Evolutionary conservation across 768 basidiomycete genomes (phyloP).

Genomic region (Boletus reticulatus): DNA sequence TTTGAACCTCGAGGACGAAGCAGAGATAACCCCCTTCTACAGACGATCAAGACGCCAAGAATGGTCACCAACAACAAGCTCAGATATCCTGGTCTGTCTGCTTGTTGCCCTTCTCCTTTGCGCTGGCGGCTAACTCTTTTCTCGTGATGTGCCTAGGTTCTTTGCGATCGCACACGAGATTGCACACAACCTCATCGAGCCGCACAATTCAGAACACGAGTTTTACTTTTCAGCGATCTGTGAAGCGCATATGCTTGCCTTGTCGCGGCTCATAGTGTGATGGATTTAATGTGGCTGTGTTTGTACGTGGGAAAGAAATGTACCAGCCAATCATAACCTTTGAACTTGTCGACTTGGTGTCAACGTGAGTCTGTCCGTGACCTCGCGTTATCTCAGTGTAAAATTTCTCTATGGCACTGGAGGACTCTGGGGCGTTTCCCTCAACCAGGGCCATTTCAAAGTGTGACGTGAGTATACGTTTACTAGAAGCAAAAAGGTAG

Average conservation of each 20-base stretch:
- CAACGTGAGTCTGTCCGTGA: too few relatives aligned
- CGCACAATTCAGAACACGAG: constrained; percentile 90
- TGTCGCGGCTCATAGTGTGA: too few relatives aligned
- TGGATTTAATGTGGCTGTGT: too few relatives aligned
- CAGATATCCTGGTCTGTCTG: constrained; percentile 72
- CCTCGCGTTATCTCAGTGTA: too few relatives aligned
- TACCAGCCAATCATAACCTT: too few relatives aligned
- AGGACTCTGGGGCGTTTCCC: too few relatives aligned
- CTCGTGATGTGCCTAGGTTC: constrained; percentile 46
- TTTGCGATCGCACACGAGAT: constrained; percentile 92
- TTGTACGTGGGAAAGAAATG: too few relatives aligned
- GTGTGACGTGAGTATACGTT: too few relatives aligned
- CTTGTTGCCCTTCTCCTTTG: not conserved
- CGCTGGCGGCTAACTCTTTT: not conserved
- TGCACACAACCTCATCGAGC: constrained; percentile 84
- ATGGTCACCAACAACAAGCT: constrained; percentile 55
- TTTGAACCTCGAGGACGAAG: not conserved
- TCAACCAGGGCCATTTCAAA: too few relatives aligned
- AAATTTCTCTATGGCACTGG: too few relatives aligned
- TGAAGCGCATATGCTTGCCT: constrained; percentile 50
- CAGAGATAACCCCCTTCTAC: not conserved
- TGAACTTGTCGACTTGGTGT: too few relatives aligned
- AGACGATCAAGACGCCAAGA: constrained; percentile 71
- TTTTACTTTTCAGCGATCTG: constrained; percentile 94
- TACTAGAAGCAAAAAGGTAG: too few relatives aligned